Conservation (phyloP, 106 monocot species). For the Gastrodia elata region DNA sequence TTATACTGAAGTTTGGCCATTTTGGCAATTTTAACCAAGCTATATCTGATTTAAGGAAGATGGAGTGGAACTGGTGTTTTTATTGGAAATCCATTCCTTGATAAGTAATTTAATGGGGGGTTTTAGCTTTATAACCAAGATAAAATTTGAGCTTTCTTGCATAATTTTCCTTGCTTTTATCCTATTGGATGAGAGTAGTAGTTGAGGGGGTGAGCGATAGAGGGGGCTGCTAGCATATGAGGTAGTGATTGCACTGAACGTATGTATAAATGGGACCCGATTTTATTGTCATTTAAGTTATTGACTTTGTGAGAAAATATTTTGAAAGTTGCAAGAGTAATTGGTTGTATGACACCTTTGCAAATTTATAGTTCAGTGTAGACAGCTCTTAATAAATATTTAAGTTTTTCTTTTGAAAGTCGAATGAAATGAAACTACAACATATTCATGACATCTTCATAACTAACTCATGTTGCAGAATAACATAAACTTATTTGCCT, state of each 20-base stretch:
- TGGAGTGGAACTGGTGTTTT: background rate
- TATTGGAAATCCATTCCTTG: background rate
- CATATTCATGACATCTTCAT: background rate
- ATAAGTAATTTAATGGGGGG: background rate
- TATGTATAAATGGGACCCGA: background rate
- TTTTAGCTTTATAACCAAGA: background rate
- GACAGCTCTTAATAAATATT: background rate
- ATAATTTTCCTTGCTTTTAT: background rate
- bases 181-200: background rate
- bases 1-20: no score
- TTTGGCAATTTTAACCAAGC: no score
- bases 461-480: background rate
- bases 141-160: background rate
- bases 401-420: background rate
- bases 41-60: background rate
- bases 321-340: background rate
- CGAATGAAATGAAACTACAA: background rate
- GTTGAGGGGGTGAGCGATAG: background rate
- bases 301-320: background rate
- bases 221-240: background rate
- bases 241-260: background rate
- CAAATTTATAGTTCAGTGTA: background rate
- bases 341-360: background rate
- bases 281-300: background rate
- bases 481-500: background rate